Evolutionary conservation across 495 filamentous ascomycete genomes (phyloP).

Genomic region (Podospora pseudoanserina): DNA sequence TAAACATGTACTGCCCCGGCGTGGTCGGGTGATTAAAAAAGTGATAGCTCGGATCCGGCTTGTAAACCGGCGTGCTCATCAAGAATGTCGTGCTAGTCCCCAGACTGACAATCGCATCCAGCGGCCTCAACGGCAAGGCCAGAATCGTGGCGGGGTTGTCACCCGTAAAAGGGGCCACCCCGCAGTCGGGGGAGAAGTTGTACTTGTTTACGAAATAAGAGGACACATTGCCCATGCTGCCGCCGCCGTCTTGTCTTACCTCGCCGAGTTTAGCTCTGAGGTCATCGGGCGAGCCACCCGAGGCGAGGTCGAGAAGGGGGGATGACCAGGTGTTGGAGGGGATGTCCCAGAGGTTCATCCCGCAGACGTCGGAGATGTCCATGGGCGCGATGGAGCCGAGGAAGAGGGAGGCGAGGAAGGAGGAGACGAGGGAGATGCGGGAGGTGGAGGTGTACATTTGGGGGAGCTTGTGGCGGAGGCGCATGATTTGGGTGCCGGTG

Average conservation of each 20-base stretch:
- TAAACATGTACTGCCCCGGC: conserved; percentile 87
- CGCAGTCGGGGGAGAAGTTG: conserved; percentile 70
- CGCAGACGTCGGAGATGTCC: conserved; percentile 92
- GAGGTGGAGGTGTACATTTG: conserved; percentile 74
- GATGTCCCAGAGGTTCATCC: conserved; percentile 97
- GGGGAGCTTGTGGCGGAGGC: conserved; percentile 75
- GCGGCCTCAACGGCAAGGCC: conserved; percentile 74
- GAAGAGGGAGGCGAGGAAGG: conserved; percentile 90
- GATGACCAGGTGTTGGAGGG: conserved; percentile 67
- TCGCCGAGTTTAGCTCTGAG: conserved; percentile 76
- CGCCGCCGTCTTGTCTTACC: conserved; percentile 76
- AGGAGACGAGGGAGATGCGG: conserved; percentile 89
- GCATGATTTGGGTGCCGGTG: conserved; percentile 94
- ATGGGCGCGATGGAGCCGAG: conserved; percentile 80
- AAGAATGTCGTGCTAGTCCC: conserved; percentile 96
- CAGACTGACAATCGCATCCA: conserved; percentile 89
- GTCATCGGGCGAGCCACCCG: conserved; percentile 58
- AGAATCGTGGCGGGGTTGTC: conserved; percentile 97
- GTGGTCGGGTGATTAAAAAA: conserved; percentile 89
- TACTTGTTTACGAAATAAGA: conserved; percentile 74
- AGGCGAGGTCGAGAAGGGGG: conserved; percentile 68
- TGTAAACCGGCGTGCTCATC: conserved; percentile 89
- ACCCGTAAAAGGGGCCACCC: conserved; percentile 81
- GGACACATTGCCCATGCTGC: conserved; percentile 67
- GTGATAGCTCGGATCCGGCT: conserved; percentile 80